These are phyloP conservation scores for Nothophytophthora sp. DNA, from an alignment of 352 stramenopile species.

Conservation along the genomic window DNA sequence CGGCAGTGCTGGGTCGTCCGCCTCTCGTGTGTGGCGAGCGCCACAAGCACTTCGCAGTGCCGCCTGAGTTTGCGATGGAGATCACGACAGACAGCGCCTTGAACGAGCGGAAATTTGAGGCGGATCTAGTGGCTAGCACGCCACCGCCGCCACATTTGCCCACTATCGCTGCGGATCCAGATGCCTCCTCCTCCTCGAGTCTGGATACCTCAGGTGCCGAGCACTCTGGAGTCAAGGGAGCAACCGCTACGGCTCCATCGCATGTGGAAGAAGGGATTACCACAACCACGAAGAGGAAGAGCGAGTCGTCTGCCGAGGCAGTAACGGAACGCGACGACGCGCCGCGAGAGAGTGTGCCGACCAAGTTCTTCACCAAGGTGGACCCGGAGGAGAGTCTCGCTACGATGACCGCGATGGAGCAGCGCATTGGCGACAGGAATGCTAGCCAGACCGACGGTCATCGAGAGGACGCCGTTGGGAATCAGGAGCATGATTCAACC, in stretches of 20 bases:
- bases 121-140: slow-evolving; percentile 47
- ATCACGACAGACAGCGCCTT: slow-evolving; percentile 8
- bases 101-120: slow-evolving; percentile 50
- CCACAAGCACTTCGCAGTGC: slow-evolving; percentile 40
- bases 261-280: slow-evolving; percentile 5
- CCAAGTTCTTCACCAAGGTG: slow-evolving; percentile 23
- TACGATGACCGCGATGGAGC: slow-evolving; percentile 20
- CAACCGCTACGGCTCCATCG: background rate
- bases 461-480: slow-evolving; percentile 1
- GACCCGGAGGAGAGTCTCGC: slow-evolving; percentile 29
- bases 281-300: background rate
- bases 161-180: slow-evolving; percentile 35
- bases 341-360: slow-evolving; percentile 10
- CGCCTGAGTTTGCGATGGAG: slow-evolving; percentile 37
- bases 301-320: background rate
- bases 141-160: slow-evolving; percentile 56
- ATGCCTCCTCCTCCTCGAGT: slow-evolving; percentile 9
- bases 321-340: slow-evolving; percentile 6
- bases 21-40: slow-evolving; percentile 43
- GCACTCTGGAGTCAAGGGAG: background rate
- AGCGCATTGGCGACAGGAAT: slow-evolving; percentile 13
- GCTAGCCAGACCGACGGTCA: slow-evolving; percentile 2
- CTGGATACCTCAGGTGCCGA: background rate
- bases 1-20: slow-evolving; percentile 31
- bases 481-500: slow-evolving; percentile 12